Percentiles rank a stretch among this genome's conserved stretches.
Conservation (phyloP, 768 basidiomycete genomes). For the Pseudohyphozyma bogoriensis region DNA sequence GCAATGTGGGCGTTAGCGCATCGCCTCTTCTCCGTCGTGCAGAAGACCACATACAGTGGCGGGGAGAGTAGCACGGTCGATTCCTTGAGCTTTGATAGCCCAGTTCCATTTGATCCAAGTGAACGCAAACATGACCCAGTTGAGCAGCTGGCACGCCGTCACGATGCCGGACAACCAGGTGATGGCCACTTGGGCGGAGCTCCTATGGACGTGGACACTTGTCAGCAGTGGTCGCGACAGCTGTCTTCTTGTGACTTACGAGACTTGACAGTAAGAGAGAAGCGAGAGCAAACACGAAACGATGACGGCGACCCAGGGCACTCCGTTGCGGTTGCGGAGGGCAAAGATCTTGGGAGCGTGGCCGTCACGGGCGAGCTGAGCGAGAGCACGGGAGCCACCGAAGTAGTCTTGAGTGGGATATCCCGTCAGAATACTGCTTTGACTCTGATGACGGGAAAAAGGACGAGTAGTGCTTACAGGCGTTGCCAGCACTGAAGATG, state of each 20-base stretch:
- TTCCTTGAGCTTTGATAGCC: slow-evolving; percentile 30
- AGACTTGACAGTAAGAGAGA: neutral
- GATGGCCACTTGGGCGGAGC: neutral
- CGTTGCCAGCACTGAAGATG: neutral
- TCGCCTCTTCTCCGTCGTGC: no score
- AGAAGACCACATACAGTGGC: slow-evolving; percentile 24
- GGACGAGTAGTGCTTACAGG: neutral
- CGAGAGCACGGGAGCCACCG: slow-evolving; percentile 33
- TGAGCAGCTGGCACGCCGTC: neutral
- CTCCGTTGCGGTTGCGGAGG: slow-evolving; percentile 32
- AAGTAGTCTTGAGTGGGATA: slow-evolving; percentile 31
- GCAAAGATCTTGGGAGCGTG: slow-evolving; percentile 35
- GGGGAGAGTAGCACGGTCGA: slow-evolving; percentile 44
- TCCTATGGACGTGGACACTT: neutral
- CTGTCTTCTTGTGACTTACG: neutral
- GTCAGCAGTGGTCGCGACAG: neutral
- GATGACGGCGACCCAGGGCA: slow-evolving; percentile 35
- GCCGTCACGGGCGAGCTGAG: slow-evolving; percentile 35
- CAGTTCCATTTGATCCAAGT: neutral
- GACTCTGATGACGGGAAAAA: no score
- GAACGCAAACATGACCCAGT: neutral
- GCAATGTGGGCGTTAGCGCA: neutral
- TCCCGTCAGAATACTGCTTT: no score
- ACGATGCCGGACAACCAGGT: neutral
- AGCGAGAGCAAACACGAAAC: slow-evolving; percentile 47